A percentile compares a stretch with the other conserved stretches of the same genome.
Conservation (phyloP, 139 green algal genomes). For the Microglena sp. region DNA sequence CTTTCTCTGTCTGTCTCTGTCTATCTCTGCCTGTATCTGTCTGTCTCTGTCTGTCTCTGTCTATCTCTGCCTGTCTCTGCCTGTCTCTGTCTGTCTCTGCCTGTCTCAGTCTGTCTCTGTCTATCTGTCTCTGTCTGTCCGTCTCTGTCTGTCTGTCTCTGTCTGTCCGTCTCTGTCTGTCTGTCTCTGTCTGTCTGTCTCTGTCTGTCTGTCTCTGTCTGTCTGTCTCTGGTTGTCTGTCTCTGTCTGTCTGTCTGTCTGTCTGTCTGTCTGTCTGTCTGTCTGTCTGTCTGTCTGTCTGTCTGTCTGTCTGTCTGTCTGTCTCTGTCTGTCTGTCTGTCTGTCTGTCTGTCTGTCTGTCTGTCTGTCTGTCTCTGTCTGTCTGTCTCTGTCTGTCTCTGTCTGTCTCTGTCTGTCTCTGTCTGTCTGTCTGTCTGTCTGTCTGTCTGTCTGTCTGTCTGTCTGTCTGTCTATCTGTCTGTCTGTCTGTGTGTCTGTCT, state of each 20-base stretch:
- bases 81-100: not conserved
- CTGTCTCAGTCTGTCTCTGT: not conserved
- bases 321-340: conserved; percentile 1
- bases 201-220: not conserved
- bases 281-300: not conserved
- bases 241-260: not conserved
- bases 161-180: conserved; percentile 2
- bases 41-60: not conserved
- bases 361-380: not conserved
- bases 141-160: not conserved
- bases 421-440: conserved; percentile 2
- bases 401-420: not conserved
- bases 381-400: not conserved
- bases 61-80: not conserved
- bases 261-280: not conserved
- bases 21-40: not conserved
- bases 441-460: conserved; percentile 2
- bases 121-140: not conserved
- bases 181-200: not conserved
- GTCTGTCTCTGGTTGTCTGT: not conserved
- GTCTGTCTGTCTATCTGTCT: conserved; percentile 1
- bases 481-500: conserved; percentile 1
- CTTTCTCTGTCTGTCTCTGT: not conserved
- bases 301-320: not conserved
- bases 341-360: conserved; percentile 2